Percentiles rank a stretch among this genome's conserved stretches.
Conservation (phyloP, 768 basidiomycete genomes). For the Filobasidium wieringae region DNA sequence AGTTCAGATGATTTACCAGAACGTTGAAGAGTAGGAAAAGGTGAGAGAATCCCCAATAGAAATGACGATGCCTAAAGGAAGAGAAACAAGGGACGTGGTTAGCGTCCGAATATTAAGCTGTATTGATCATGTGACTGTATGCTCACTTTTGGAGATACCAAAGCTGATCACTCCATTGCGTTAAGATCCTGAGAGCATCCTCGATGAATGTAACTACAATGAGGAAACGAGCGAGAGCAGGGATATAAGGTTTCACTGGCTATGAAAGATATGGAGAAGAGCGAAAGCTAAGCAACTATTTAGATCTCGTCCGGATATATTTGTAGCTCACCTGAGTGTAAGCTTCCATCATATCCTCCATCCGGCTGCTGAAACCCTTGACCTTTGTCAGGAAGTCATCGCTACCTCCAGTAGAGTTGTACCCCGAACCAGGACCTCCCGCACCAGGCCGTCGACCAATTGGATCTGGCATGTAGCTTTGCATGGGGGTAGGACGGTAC, state of each 20-base stretch:
- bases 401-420: background rate
- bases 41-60: slow-evolving; percentile 92
- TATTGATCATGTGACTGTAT: background rate
- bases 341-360: slow-evolving; percentile 87
- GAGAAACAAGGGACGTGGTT: background rate
- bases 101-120: background rate
- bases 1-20: slow-evolving; percentile 48
- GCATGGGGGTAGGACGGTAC: slow-evolving; percentile 16
- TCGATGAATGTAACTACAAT: slow-evolving; percentile 98
- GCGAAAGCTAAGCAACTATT: background rate
- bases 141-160: slow-evolving; percentile 94
- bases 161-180: slow-evolving; percentile 93
- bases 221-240: slow-evolving; percentile 85
- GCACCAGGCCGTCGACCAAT: slow-evolving; percentile 7
- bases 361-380: slow-evolving; percentile 39
- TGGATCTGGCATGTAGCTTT: slow-evolving; percentile 15
- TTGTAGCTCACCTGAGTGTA: slow-evolving; percentile 50
- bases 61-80: slow-evolving; percentile 66
- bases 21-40: slow-evolving; percentile 85
- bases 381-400: slow-evolving; percentile 25
- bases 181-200: slow-evolving; percentile 82
- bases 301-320: background rate
- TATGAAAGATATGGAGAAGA: background rate
- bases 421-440: background rate
- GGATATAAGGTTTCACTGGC: slow-evolving; percentile 82